A percentile compares a stretch with the other conserved stretches of the same genome.
These are phyloP conservation scores for Backusella psychrophila DNA, from an alignment of 192 early-diverging fungal genomes.

Conservation along the genomic window DNA sequence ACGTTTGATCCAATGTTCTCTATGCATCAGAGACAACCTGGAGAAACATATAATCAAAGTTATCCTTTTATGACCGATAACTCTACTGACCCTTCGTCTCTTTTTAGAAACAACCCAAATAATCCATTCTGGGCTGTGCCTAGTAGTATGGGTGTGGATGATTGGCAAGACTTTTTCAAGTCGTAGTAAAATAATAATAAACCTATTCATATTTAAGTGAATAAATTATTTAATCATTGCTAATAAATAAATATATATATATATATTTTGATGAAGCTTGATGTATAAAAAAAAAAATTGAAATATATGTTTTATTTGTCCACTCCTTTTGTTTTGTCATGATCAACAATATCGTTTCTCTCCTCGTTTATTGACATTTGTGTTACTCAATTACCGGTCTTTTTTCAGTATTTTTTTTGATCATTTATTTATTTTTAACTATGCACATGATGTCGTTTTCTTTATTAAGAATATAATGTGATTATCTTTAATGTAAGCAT, in stretches of 20 bases:
- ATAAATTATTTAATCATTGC: not conserved
- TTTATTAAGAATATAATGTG: not conserved
- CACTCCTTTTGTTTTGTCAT: not conserved
- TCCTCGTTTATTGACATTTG: not conserved
- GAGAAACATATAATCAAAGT: not conserved
- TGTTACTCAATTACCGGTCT: not conserved
- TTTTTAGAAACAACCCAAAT: not conserved
- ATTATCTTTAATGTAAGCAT: not conserved
- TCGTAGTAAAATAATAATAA: not conserved
- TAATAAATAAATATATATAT: no score
- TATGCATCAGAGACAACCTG: not conserved
- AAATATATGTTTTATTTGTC: no score
- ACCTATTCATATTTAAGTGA: not conserved
- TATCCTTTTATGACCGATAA: not conserved
- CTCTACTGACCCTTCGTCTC: not conserved
- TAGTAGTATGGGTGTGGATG: slow-evolving; percentile 3
- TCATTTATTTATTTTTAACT: not conserved
- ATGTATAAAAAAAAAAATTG: no score
- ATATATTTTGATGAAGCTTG: no score
- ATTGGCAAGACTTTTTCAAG: not conserved
- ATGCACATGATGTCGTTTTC: not conserved
- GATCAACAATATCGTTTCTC: not conserved
- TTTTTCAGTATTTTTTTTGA: not conserved
- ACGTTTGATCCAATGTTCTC: not conserved
- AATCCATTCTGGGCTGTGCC: slow-evolving; percentile 7